Conservation (phyloP, 2,329 filamentous ascomycete species). For the Penicillium aurantiogriseum region DNA sequence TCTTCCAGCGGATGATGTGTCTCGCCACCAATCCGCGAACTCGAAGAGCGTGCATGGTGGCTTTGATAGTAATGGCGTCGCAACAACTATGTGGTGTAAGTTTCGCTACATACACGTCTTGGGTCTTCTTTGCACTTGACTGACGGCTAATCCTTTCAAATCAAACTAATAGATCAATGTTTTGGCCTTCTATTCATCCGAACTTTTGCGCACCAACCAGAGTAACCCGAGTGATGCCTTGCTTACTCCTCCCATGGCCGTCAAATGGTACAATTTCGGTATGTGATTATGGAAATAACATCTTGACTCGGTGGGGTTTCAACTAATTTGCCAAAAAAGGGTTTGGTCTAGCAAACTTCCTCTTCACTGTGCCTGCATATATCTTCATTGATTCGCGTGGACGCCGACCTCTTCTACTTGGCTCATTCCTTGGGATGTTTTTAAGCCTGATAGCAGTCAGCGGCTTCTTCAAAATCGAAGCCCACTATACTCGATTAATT, state of each 20-base stretch:
- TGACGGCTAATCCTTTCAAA: too few species aligned
- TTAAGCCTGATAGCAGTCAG: background rate
- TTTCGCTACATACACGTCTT: background rate
- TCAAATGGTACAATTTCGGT: background rate
- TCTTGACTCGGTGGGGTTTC: background rate
- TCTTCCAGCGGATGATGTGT: background rate
- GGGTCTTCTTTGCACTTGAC: background rate
- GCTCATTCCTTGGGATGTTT: background rate
- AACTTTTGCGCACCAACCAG: background rate
- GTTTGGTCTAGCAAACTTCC: background rate
- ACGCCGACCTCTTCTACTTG: background rate
- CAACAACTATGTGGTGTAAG: slow-evolving; percentile 3
- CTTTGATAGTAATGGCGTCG: background rate
- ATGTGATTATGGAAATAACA: background rate
- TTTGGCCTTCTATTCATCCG: background rate
- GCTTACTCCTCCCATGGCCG: background rate
- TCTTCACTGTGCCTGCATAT: background rate
- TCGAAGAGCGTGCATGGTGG: background rate
- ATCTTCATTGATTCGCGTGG: background rate
- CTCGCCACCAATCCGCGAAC: background rate
- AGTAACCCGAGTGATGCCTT: background rate
- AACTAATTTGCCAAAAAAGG: background rate
- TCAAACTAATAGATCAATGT: background rate
- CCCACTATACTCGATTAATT: background rate
- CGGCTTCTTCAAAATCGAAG: background rate